These are phyloP conservation scores for Penicillium odoratum DNA, from an alignment of 495 filamentous ascomycete species.

Conservation along the genomic window DNA sequence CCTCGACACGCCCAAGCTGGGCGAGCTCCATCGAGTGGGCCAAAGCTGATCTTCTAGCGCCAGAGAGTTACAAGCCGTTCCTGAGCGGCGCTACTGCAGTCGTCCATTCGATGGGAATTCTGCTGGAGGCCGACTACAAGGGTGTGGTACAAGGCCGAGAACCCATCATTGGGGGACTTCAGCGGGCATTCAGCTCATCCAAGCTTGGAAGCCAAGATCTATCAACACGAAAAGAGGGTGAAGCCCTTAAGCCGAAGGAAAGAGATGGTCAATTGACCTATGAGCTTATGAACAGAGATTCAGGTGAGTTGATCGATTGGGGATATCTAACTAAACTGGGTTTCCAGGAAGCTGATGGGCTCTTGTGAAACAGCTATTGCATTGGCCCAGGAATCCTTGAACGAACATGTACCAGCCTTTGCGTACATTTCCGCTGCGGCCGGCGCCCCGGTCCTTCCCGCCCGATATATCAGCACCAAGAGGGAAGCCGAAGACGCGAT, in stretches of 20 bases:
- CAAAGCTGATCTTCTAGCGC: slow-evolving; percentile 80
- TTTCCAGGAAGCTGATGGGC: slow-evolving; percentile 19
- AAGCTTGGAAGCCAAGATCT: slow-evolving; percentile 70
- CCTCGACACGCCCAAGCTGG: slow-evolving; percentile 73
- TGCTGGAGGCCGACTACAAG: slow-evolving; percentile 99
- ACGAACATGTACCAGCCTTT: slow-evolving; percentile 65
- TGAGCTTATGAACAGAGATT: slow-evolving; percentile 96
- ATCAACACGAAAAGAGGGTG: slow-evolving; percentile 54
- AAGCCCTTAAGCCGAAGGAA: slow-evolving; percentile 63
- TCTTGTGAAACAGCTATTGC: slow-evolving; percentile 53
- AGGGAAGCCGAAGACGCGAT: slow-evolving; percentile 85
- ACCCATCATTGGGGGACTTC: slow-evolving; percentile 70
- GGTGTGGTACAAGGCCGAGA: slow-evolving; percentile 80
- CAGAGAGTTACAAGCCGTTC: slow-evolving; percentile 69
- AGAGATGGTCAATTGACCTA: slow-evolving; percentile 80
- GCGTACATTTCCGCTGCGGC: slow-evolving; percentile 86
- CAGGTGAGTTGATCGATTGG: slow-evolving; percentile 43
- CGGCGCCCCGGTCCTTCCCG: slow-evolving; percentile 78
- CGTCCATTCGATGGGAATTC: slow-evolving; percentile 90
- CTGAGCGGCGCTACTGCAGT: slow-evolving; percentile 77
- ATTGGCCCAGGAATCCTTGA: slow-evolving; percentile 76
- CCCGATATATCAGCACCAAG: slow-evolving; percentile 88
- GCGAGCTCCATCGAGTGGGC: slow-evolving; percentile 80
- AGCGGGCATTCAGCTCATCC: slow-evolving; percentile 69
- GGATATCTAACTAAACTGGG: background rate